Conservation (phyloP, 257 asterid species). For the Fraxinus quadrangulata region DNA sequence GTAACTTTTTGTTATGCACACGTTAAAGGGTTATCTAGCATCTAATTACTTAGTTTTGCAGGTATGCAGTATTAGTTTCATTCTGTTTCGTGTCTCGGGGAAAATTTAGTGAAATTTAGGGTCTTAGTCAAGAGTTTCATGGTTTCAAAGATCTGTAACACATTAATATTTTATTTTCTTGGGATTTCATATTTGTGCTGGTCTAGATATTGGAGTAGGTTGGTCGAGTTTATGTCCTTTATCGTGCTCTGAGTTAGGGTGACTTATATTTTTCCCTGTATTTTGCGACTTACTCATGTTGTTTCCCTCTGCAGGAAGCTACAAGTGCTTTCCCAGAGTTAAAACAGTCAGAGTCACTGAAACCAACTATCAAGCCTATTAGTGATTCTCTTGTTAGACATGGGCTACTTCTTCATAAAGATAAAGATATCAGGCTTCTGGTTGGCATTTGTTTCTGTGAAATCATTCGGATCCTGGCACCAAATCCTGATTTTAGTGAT, state of each 20-base stretch:
- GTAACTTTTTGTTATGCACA: background rate
- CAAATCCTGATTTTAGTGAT: constrained; percentile 62
- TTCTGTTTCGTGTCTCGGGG: no score
- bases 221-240: background rate
- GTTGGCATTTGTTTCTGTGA: constrained; percentile 74
- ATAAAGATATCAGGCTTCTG: constrained; percentile 64
- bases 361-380: constrained; percentile 44
- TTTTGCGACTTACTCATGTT: constrained; percentile 22
- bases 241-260: constrained; percentile 18
- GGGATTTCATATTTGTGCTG: constrained; percentile 5
- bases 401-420: constrained; percentile 62
- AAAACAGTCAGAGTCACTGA: constrained; percentile 53
- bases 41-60: background rate
- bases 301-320: constrained; percentile 57
- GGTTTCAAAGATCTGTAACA: background rate
- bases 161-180: background rate
- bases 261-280: constrained; percentile 1
- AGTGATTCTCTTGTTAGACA: constrained; percentile 60
- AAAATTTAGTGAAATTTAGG: background rate
- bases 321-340: constrained; percentile 52
- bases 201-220: constrained; percentile 17
- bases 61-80: background rate
- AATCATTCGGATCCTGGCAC: constrained; percentile 66
- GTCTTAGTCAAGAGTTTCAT: background rate
- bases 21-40: background rate